Base-by-base conservation (phyloP, 2,329 filamentous ascomycete species). In the Calonectria pseudoreteaudii region DNA sequence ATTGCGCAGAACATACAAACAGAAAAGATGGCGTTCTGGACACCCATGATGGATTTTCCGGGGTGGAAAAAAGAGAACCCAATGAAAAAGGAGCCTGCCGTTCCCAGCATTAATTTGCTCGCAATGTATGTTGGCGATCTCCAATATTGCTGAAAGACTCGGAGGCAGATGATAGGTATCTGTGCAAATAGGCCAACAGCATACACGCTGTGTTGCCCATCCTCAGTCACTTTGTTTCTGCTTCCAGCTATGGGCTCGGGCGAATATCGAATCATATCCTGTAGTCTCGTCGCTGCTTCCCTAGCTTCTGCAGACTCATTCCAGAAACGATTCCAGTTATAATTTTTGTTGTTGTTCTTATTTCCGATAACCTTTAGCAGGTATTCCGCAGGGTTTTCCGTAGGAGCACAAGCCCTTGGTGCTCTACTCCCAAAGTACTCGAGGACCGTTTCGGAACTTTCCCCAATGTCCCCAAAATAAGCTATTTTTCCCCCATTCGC, bases 111-210 rank as follows among this genome's bases (percentile, higher is more conserved):
- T 0, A 89, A 82, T 87, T 98, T 98, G 80, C 94, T 93, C 86
- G 96, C 97, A 83, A 98, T 95, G 86, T 98, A 98, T 2, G 92
- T 90, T 0, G 95, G 95, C 0, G 93, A 96, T 71, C 95, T 93
- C 95, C 95, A 98, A 89, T 97, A 97, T 84, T 98, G 95, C 82
- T 96, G 90, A 87, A 97, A 97, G 38, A 96, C 93, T 79, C 95
- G 94, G 74, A 89, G 82, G 14, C 91, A 89, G 69, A 95, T 94
- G 79, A 92, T 88, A 58, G 84, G 86, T 30, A 96, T 86, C 84
- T 98, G 95, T 14, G 14, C 50, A 31, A 11, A 31, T 31, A 53
- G 50, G 18, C n/a, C 16, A 18, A 41, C 38, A 18, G 38, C 14
- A 41, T 41, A 41, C 14, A 16, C 16, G 4, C 36, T 38, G 16